phyloP scores from a whole-genome alignment of 2,329 filamentous ascomycete genomes.

The Pestalotiopsis fici region DNA sequence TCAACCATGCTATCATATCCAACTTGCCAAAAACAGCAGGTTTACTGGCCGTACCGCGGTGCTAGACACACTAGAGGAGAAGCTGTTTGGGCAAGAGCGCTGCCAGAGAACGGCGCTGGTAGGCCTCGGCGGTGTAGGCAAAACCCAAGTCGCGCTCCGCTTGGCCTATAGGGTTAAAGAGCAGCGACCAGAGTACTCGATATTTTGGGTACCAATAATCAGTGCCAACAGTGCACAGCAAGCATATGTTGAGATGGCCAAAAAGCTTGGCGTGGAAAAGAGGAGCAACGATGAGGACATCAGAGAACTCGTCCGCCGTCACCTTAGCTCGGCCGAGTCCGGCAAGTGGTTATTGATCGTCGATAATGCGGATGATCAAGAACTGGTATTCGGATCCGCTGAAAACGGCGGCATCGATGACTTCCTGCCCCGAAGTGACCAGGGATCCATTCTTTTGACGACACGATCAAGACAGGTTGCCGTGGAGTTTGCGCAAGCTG shows the following conservation, averaged over 20 bases:
- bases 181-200: conserved; percentile 33
- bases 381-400: not conserved
- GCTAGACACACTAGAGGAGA: conserved; percentile 24
- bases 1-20: not conserved
- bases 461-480: conserved; percentile 33
- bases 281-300: conserved; percentile 55
- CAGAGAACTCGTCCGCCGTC: conserved; percentile 56
- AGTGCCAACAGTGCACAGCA: conserved; percentile 39
- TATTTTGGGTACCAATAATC: conserved; percentile 45
- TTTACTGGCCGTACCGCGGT: conserved; percentile 26
- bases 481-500: conserved; percentile 20
- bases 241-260: conserved; percentile 35
- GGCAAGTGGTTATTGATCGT: not conserved
- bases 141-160: conserved; percentile 40
- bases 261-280: conserved; percentile 34
- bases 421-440: conserved; percentile 10
- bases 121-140: conserved; percentile 41
- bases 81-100: conserved; percentile 21
- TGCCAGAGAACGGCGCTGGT: conserved; percentile 26
- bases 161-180: conserved; percentile 37
- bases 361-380: not conserved
- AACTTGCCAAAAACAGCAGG: not conserved
- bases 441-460: conserved; percentile 36
- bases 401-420: not conserved
- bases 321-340: conserved; percentile 22